A percentile compares a stretch with the other conserved stretches of the same genome.
Conservation (phyloP, 192 early-diverging fungal genomes). For the Funneliformis mosseae region DNA sequence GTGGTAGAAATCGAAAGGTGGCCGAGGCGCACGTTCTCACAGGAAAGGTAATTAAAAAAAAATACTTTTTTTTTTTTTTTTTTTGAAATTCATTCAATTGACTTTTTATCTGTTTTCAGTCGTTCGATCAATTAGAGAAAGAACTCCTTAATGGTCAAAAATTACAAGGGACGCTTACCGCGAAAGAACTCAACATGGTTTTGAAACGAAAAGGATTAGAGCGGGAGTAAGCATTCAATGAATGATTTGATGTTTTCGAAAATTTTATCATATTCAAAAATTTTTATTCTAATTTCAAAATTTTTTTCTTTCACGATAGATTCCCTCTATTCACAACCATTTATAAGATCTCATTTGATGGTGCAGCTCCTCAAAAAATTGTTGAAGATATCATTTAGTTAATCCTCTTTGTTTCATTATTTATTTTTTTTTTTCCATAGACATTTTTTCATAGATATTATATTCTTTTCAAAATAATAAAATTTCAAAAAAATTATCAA, state of each 20-base stretch:
- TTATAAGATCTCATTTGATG: slow-evolving; percentile 90
- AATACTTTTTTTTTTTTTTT: not conserved
- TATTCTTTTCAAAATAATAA: no score
- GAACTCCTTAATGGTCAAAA: slow-evolving; percentile 97
- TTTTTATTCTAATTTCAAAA: not conserved
- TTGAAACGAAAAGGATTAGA: slow-evolving; percentile 57
- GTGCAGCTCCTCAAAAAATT: slow-evolving; percentile 67
- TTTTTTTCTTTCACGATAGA: slow-evolving; percentile 35
- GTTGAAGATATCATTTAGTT: slow-evolving; percentile 51
- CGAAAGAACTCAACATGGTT: slow-evolving; percentile 83
- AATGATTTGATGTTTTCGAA: not conserved
- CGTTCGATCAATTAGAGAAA: slow-evolving; percentile 88
- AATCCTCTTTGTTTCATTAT: not conserved
- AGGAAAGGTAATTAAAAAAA: slow-evolving; percentile 62
- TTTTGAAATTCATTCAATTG: slow-evolving; percentile 3
- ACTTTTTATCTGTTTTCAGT: slow-evolving; percentile 33
- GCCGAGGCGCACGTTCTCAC: slow-evolving; percentile 90
- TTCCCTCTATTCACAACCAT: slow-evolving; percentile 94
- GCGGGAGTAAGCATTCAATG: slow-evolving; percentile 33
- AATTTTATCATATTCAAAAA: not conserved
- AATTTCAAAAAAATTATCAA: no score
- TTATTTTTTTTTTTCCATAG: not conserved
- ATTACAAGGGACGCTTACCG: slow-evolving; percentile 92
- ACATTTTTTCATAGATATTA: not conserved
- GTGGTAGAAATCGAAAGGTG: slow-evolving; percentile 93